Evolutionary conservation across 768 basidiomycete genomes (phyloP), one percentile per base, ranked within the genome.

Genomic region (Russula lepida): DNA sequence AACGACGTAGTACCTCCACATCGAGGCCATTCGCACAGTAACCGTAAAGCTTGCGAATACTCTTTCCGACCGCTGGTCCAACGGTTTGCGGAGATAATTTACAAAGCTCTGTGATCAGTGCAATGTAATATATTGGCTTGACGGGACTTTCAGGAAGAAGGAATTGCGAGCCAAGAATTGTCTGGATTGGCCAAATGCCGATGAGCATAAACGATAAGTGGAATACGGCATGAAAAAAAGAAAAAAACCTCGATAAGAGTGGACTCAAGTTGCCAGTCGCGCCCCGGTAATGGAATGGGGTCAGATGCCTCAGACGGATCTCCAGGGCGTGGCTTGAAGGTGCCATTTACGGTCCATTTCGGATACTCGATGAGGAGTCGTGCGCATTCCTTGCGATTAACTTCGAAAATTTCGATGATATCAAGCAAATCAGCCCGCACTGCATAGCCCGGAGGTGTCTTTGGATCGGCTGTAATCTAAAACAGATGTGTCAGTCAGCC

Each of bases 31-130:
- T 88, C 0, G 87, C 84, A n/a, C 98, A 78, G 9, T 80, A 72
- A 15, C 74, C 75, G 68, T 95, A 99, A 7, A 98, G 72, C 70
- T 86, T 91, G 49, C 95, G 81, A 67, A 98, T 93, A 1, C 91
- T 90, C 72, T 98, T 93, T 62, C 97, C 97, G 21, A 99, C 92
- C 1, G 95, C 92, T 0, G 97, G 97, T 4, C 97, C 97, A 53
- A 95, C 88, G 2, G 93, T 95, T 6, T 82, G 79, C 0, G 95
- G 94, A 0, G 90, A 89, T n/a, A 95, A 76, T 71, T 97, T 95
- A 75, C 94, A 98, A 8, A 99, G 77, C 69, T 99, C 95, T 23
- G 91, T 91, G 60, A 98, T 88, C 56, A 98, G 77, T 4, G 89
- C 77, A 62, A 87, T 85, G 70, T 97, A 92, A 72, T 97, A 98